Evolutionary conservation across 768 basidiomycete species (phyloP).

Genomic region (Termitomyces sp.): DNA sequence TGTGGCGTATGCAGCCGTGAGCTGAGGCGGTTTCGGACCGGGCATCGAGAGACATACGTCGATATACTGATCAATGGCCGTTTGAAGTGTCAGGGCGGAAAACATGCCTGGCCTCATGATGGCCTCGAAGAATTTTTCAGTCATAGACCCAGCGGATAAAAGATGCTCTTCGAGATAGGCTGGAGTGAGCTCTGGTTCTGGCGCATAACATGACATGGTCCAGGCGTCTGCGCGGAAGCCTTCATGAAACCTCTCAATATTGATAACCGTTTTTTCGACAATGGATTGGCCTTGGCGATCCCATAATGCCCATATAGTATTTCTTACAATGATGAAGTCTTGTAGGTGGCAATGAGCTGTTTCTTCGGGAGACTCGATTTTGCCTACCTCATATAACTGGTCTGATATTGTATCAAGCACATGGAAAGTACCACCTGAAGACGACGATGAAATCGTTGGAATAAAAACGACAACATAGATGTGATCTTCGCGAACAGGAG

Average conservation of each 20-base stretch:
- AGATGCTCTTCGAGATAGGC: conserved; percentile 86
- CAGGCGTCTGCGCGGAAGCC: conserved; percentile 35
- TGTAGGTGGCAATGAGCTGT: conserved; percentile 71
- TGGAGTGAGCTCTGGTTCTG: conserved; percentile 73
- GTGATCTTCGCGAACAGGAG: conserved; percentile 39
- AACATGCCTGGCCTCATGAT: conserved; percentile 87
- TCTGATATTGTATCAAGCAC: conserved; percentile 54
- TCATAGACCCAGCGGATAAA: conserved; percentile 61
- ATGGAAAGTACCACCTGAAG: conserved; percentile 78
- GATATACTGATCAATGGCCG: conserved; percentile 80
- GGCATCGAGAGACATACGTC: conserved; percentile 65
- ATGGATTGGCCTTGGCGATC: conserved; percentile 74
- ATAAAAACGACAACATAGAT: conserved; percentile 68
- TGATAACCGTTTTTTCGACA: conserved; percentile 52
- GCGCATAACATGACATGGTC: conserved; percentile 54
- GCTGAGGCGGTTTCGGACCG: conserved; percentile 48
- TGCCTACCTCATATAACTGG: conserved; percentile 50
- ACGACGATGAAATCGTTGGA: conserved; percentile 56
- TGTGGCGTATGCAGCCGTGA: conserved; percentile 58
- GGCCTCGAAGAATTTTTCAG: conserved; percentile 75
- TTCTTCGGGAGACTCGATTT: conserved; percentile 52
- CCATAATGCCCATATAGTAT: conserved; percentile 68
- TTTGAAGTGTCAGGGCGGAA: conserved; percentile 74
- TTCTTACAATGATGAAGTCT: conserved; percentile 61
- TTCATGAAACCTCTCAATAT: conserved; percentile 29